Conservation (phyloP, 78 protist species). For the Thecamonas trahens region DNA sequence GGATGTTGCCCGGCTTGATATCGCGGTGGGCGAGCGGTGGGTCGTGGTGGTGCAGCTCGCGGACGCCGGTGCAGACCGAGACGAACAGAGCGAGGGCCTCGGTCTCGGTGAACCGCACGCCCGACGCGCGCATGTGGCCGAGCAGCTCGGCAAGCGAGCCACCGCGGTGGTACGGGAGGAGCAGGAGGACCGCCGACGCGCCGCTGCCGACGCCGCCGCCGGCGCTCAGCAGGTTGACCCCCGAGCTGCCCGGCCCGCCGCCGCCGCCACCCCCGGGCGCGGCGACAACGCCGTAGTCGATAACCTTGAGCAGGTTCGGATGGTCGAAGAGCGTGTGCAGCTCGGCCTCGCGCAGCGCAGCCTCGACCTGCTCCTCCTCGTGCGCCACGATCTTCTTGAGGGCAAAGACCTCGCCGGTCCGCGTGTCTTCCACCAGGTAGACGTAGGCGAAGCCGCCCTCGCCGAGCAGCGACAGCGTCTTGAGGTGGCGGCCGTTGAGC, state of each 20-base stretch:
- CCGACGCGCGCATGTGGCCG: background rate
- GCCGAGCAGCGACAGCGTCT: background rate
- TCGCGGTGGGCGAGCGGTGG: slow-evolving; percentile 12
- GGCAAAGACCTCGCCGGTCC: background rate
- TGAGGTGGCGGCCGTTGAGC: background rate
- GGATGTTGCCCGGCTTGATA: slow-evolving; percentile 12
- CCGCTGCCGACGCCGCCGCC: too few species aligned
- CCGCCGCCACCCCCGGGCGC: too few species aligned
- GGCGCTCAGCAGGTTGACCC: too few species aligned
- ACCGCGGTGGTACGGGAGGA: background rate
- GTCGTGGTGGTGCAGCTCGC: background rate
- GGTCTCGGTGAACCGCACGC: background rate
- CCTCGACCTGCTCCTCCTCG: background rate
- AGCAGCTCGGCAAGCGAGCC: background rate
- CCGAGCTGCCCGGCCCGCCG: too few species aligned
- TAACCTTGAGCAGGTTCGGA: background rate
- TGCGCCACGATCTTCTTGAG: background rate
- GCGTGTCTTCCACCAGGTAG: background rate
- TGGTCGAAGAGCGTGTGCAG: background rate
- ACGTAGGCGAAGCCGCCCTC: slow-evolving; percentile 15
- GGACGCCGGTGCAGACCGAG: background rate
- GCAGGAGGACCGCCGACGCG: background rate
- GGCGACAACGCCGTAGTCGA: background rate
- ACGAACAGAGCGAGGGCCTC: background rate
- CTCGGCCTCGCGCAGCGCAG: background rate